Base-by-base conservation (phyloP, 257 asterid species). In the Mitragyna speciosa region DNA sequence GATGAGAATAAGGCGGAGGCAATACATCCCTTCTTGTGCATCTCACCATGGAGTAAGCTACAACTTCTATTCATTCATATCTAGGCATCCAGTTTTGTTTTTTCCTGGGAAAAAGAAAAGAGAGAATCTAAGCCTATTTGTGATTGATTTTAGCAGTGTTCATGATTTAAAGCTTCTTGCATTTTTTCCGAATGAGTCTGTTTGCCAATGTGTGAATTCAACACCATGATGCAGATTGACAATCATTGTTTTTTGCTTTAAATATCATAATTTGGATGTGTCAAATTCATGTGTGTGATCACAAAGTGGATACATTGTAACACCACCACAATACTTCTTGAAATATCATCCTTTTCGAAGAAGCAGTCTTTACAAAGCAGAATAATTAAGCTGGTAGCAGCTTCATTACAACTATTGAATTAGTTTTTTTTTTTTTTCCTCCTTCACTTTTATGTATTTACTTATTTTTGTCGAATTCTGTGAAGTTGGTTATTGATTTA, bases 21-120 rank as follows among this genome's bases (percentile, higher is more conserved):
- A 87, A 82, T 93, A 85, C 86, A 89, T 89, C 26, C 96, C 90
- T 81, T 93, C 94, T 84, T 93, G 96, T 88, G 90, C 97, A 65
- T 91, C 92, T 83, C 87, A 86, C 73, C 90, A 81, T 72, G 86
- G 87, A 87, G 97, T 93, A 90, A 88, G 89, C 83, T 80, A 43
- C 73, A 79, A 54, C 58, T 75, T n/a, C 19, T 66, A 26, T 7
- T 72, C 73, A 39, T 76, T 69, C 56, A 73, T 64, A 39, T 73
- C 33, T 54, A 56, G 3, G 58, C 72, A 76, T 33, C 8, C 76
- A 56, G 17, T 26, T 74, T 41, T 65, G 24, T 26, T 22, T 33
- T 69, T 63, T 56, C 72, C n/a, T n/a, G n/a, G n/a, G 49, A 45
- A 8, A 54, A 74, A 36, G 41, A 52, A 45, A 68, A 12, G 66